Evolutionary conservation across 75 land plant genomes (phyloP).

Genomic region (Pseudotsuga menziesii): DNA sequence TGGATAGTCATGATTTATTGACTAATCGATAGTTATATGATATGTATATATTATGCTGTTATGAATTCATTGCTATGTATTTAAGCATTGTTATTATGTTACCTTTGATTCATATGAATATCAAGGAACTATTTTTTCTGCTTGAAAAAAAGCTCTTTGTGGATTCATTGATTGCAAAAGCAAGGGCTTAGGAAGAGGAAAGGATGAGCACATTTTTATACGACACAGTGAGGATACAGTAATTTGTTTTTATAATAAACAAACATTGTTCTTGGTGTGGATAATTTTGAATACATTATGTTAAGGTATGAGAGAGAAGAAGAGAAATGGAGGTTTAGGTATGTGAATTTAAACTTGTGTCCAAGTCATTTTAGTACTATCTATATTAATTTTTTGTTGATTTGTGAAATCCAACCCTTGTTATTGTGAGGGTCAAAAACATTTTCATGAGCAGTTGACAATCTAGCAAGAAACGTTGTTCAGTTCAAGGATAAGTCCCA

Average conservation of each 20-base stretch:
- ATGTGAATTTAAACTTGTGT: slow-evolving; percentile 9
- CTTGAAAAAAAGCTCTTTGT: too few relatives aligned
- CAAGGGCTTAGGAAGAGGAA: slow-evolving; percentile 92
- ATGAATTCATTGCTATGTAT: too few relatives aligned
- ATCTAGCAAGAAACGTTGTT: slow-evolving; percentile 75
- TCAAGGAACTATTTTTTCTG: too few relatives aligned
- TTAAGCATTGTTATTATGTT: too few relatives aligned
- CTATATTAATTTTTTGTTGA: background rate
- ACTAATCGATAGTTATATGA: too few relatives aligned
- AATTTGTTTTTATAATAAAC: background rate
- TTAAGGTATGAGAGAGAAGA: slow-evolving; percentile 94
- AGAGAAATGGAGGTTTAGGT: slow-evolving; percentile 86
- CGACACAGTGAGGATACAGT: slow-evolving; percentile 49
- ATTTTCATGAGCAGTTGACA: slow-evolving; percentile 64
- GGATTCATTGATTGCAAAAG: slow-evolving; percentile 70
- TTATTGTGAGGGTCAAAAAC: slow-evolving; percentile 77
- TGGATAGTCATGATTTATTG: too few relatives aligned
- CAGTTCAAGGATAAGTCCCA: slow-evolving; percentile 83
- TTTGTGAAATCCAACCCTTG: background rate
- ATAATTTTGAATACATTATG: slow-evolving; percentile 53
- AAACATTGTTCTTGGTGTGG: background rate
- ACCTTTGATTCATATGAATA: too few relatives aligned
- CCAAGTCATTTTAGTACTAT: background rate
- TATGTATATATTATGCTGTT: too few relatives aligned
- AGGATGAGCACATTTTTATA: slow-evolving; percentile 60